A percentile compares a stretch with the other conserved stretches of the same genome.
phyloP scores from a whole-genome alignment of 2,329 filamentous ascomycete genomes.

The Penicillium sp. region DNA sequence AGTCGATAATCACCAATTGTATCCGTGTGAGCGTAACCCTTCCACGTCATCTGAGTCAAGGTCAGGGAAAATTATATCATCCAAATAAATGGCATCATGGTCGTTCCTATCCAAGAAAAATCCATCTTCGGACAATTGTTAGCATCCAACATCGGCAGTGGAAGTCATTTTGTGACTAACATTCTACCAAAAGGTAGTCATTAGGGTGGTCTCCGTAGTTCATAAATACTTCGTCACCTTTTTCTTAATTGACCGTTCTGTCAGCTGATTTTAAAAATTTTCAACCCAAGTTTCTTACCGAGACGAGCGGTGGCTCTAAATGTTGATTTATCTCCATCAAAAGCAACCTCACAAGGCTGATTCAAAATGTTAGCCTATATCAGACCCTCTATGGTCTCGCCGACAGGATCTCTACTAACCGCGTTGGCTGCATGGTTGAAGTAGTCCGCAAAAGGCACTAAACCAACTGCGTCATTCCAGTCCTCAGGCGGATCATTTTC shows the following conservation, averaged over 20 bases:
- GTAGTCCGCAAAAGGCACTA: not conserved
- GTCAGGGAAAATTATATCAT: not conserved
- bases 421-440: not conserved
- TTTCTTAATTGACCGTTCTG: not conserved
- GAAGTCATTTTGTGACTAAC: not conserved
- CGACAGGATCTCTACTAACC: not conserved
- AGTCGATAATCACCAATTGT: not conserved
- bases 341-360: not conserved
- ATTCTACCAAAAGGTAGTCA: not conserved
- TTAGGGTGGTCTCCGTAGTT: not conserved
- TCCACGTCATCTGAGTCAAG: not conserved
- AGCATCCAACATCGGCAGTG: not conserved
- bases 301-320: not conserved
- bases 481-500: constrained; percentile 33
- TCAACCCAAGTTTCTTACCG: not conserved
- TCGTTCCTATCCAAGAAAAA: not conserved
- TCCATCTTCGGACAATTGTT: not conserved
- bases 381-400: not conserved
- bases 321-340: not conserved
- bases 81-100: not conserved
- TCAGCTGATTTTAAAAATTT: not conserved
- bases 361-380: not conserved
- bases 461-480: constrained; percentile 30
- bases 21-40: not conserved
- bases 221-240: not conserved